A percentile compares a stretch with the other conserved stretches of the same genome.
phyloP scores from a whole-genome alignment of 1,139 yeast genomes.

The Casaregolazyma suthepensis region DNA sequence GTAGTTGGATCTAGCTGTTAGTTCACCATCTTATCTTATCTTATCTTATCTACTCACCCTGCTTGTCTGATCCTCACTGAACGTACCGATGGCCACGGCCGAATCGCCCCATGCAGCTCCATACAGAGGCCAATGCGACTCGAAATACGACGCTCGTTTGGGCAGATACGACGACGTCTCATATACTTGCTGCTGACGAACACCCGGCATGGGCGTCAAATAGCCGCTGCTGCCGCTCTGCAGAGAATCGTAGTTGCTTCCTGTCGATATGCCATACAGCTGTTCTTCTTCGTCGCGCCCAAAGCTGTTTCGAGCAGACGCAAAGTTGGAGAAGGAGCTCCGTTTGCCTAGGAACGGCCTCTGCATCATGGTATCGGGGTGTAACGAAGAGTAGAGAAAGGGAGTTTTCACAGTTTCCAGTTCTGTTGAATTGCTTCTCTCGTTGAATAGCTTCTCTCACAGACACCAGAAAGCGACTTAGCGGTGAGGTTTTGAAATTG shows the following conservation, averaged over 20 bases:
- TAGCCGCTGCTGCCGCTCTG: not conserved
- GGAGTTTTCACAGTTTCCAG: not conserved
- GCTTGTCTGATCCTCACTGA: conserved; percentile 63
- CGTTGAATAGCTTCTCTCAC: not conserved
- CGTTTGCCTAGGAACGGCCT: conserved; percentile 21
- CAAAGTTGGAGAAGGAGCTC: conserved; percentile 23
- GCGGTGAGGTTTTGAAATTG: not conserved
- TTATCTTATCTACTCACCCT: conserved; percentile 30
- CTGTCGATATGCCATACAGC: conserved; percentile 1
- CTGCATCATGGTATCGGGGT: conserved; percentile 4
- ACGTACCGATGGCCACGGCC: conserved; percentile 57
- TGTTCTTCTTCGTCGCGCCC: conserved; percentile 10
- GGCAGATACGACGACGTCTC: conserved; percentile 11
- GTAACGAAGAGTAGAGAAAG: not conserved
- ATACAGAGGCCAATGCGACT: conserved; percentile 57
- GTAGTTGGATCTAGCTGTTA: conserved; percentile 21
- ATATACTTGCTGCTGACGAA: not conserved
- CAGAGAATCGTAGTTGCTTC: not conserved
- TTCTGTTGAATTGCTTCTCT: not conserved
- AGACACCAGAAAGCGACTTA: not conserved
- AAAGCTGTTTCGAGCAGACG: conserved; percentile 2
- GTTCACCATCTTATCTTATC: not conserved
- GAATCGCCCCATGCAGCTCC: conserved; percentile 60
- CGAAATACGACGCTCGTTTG: conserved; percentile 49
- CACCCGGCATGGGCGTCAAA: not conserved